phyloP scores from a whole-genome alignment of 1,284 basidiomycete species.

The Apiotrichum veenhuisii region DNA sequence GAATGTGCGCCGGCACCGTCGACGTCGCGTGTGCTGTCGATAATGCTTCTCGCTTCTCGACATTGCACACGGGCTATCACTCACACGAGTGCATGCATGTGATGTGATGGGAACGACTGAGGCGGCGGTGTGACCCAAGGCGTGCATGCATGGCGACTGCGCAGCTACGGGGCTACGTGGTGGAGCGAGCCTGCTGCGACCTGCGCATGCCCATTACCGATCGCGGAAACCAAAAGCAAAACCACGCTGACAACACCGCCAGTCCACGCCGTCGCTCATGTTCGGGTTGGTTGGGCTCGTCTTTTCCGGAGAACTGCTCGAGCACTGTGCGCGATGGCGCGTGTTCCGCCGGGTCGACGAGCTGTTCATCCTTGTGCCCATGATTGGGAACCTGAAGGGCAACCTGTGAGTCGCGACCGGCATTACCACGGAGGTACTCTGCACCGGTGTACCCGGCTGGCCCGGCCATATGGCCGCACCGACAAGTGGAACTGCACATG shows the following conservation, averaged over 20 bases:
- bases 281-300: constrained; percentile 57
- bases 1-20: neutral
- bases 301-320: constrained; percentile 82
- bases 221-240: too few species aligned
- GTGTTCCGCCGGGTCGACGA: constrained; percentile 89
- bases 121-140: neutral
- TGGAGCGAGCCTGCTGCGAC: neutral
- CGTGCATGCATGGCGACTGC: neutral
- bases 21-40: neutral
- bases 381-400: constrained; percentile 90
- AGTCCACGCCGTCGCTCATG: constrained; percentile 52
- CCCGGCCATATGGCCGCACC: too few species aligned
- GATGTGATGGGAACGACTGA: neutral
- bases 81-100: too few species aligned
- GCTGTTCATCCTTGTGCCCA: constrained; percentile 93
- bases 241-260: constrained; percentile 5
- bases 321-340: constrained; percentile 80
- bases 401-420: constrained; percentile 71
- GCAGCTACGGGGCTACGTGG: neutral
- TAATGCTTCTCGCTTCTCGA: neutral
- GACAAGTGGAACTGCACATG: too few species aligned
- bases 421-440: too few species aligned
- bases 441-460: too few species aligned
- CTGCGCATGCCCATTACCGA: neutral
- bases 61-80: too few species aligned